phyloP scores from a whole-genome alignment of 345 rosid genomes.

The Pseudoturritis turrita region DNA sequence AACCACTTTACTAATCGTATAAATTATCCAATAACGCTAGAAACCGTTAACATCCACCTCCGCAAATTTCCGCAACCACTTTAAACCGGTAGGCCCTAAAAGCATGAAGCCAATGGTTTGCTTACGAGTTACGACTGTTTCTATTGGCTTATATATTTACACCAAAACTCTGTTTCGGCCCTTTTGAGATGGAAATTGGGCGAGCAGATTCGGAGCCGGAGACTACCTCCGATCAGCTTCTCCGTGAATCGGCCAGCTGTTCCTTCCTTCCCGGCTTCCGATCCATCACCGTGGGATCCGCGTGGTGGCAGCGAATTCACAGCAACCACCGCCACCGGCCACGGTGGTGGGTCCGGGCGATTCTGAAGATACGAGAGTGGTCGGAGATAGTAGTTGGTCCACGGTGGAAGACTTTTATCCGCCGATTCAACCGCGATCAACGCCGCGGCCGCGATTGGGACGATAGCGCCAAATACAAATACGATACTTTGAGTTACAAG shows the following conservation, averaged over 20 bases:
- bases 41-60: too few relatives aligned
- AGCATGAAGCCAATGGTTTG: background rate
- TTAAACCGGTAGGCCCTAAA: too few relatives aligned
- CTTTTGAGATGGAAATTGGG: conserved; percentile 12
- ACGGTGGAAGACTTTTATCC: conserved; percentile 83
- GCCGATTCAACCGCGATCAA: conserved; percentile 57
- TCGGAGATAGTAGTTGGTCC: conserved; percentile 89
- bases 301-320: conserved; percentile 55
- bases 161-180: conserved; percentile 3
- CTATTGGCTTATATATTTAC: background rate
- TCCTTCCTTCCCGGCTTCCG: conserved; percentile 45
- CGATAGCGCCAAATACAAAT: background rate
- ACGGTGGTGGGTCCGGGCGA: conserved; percentile 49
- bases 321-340: conserved; percentile 6
- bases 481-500: conserved; percentile 54
- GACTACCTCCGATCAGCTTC: conserved; percentile 21
- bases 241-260: conserved; percentile 33
- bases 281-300: conserved; percentile 23
- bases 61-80: too few relatives aligned
- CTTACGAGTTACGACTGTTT: background rate
- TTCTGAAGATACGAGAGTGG: conserved; percentile 68
- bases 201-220: conserved; percentile 13
- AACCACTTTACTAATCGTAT: too few relatives aligned
- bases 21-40: too few relatives aligned
- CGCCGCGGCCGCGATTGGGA: conserved; percentile 16